phyloP scores from a whole-genome alignment of 805 yeast species.

The Candida nemodendra region DNA sequence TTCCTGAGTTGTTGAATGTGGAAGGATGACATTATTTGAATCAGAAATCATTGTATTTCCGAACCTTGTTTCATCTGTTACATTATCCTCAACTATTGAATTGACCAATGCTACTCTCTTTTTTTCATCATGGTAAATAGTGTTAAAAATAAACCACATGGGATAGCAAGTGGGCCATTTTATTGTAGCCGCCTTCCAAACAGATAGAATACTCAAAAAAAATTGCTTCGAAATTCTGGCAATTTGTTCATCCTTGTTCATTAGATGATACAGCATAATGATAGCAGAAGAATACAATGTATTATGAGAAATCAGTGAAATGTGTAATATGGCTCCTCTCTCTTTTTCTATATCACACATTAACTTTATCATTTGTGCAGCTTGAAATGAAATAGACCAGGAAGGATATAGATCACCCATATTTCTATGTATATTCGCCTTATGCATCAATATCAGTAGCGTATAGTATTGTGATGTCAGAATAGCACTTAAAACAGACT shows the following conservation, averaged over 20 bases:
- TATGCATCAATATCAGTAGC: conserved; percentile 66
- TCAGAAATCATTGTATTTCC: conserved; percentile 12
- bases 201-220: conserved; percentile 24
- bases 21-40: conserved; percentile 14
- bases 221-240: conserved; percentile 24
- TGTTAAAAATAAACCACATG: conserved; percentile 51
- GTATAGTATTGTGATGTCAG: conserved; percentile 71
- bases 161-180: conserved; percentile 57
- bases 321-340: conserved; percentile 46
- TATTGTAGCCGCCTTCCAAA: conserved; percentile 41
- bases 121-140: conserved; percentile 34
- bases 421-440: conserved; percentile 58
- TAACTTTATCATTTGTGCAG: conserved; percentile 70
- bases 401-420: conserved; percentile 44
- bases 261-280: conserved; percentile 67
- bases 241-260: conserved; percentile 26
- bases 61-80: not conserved
- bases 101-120: conserved; percentile 15
- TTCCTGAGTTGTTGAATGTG: conserved; percentile 4
- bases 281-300: conserved; percentile 58
- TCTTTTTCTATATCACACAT: conserved; percentile 56
- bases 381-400: conserved; percentile 80
- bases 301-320: conserved; percentile 39
- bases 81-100: conserved; percentile 8
- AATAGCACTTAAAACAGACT: conserved; percentile 55